Evolutionary conservation across 2,329 filamentous ascomycete genomes (phyloP), one percentile per base, ranked within the genome.

Genomic region (Exophiala oligosperma): DNA sequence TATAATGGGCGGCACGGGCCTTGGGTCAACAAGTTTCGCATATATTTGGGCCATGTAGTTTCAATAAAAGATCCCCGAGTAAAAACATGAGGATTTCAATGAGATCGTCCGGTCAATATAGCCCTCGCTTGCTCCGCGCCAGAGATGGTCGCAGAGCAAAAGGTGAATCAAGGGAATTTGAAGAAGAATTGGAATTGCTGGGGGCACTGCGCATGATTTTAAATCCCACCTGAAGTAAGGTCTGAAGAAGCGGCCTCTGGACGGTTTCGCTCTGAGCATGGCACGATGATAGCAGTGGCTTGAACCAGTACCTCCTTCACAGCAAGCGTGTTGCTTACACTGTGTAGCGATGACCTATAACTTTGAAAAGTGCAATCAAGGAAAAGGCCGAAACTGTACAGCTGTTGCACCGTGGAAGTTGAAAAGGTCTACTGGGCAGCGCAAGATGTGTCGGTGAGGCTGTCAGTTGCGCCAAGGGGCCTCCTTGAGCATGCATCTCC

Each of bases 161-260:
- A 44, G 37, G 44, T 46, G 38, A n/a, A 12, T 51, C 49, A 28
- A 14, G 41, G 35, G 17, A n/a, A 26, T 17, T n/a, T 26, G 46
- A 35, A 58, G 29, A 46, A 37, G 32, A 54, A 50, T 24, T 48
- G 46, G 50, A 51, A 52, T 59, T 44, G 26, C 23, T 35, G 32
- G 37, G 51, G 56, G 49, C 35, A 58, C 53, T 44, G 49, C 14
- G 43, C 14, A 43, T 56, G 59, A 61, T 61, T 61, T 61, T 61
- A 61, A 61, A 61, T 53, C 41, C 26, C 51, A 26, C 37, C 38
- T 47, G 14, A 26, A 55, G 17, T n/a, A 24, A n/a, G 41, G 32
- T 41, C 35, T 17, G n/a, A 6, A n/a, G 35, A n/a, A 17, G 41
- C 23, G 32, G 29, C 52, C 12, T 44, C 17, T 17, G 9, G 21